Base-by-base conservation (phyloP, 345 rosid species). In the Ceriops zippeliana region DNA sequence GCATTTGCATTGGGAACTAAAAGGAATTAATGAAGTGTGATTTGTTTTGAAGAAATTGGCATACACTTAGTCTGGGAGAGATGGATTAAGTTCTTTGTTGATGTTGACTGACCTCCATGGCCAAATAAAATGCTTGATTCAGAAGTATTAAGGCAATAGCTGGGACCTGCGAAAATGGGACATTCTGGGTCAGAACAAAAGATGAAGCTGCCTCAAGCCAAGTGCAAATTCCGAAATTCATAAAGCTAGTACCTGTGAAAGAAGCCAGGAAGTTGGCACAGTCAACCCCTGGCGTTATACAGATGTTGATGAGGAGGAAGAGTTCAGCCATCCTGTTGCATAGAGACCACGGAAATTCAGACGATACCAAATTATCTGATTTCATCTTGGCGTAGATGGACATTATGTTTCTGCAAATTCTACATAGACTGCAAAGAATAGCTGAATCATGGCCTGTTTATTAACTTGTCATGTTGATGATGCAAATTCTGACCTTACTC, bases 11-110 rank as follows among this genome's bases (percentile, higher is more conserved):
- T 8, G 11, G 11, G 8, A 37, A 7, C 10, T 7, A 7, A 37
- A 37, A 37, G 10, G 8, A 37, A 13, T 6, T 8, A 37, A 8
- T 37, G 42, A 37, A 37, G 10, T 37, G 42, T 37, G 42, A 37
- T 37, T 37, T 37, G 47, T 3, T 7, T 61, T 20, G 7, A 16
- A 2, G 22, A 17, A 63, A 13, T 22, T 6, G 35, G 37, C 6
- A 51, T 61, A 16, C 17, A 66, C 82, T 69, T 73, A 82, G 86
- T 82, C 66, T 83, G 85, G 67, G 87, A 58, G 4, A 82, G 30
- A 75, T 85, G 87, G 70, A 85, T 59, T 78, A 85, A 68, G 76
- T 82, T 87, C 81, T 83, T 85, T 4, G 78, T 81, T 30, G 81
- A 56, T 21, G 85, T 80, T 13, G 87, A 68, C 63, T 85, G 92